Evolutionary conservation across 2,329 filamentous ascomycete species (phyloP).

Genomic region (Penicillium sp.): DNA sequence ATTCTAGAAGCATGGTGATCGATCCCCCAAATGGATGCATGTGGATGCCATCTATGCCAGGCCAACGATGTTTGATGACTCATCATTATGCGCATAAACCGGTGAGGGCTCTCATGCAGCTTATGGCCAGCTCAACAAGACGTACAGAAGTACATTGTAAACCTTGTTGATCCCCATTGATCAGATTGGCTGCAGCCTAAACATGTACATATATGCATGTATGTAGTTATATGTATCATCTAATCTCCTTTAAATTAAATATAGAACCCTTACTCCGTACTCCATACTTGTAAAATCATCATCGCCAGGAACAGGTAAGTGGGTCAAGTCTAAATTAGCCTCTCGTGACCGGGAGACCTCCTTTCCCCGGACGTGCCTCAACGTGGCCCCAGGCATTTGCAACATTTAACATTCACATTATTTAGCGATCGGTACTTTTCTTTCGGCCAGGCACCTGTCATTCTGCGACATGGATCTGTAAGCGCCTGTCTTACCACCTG

Average conservation of each 20-base stretch:
- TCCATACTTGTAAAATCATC: neutral
- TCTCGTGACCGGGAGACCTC: constrained; percentile 21
- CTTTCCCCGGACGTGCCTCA: constrained; percentile 20
- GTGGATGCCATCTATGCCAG: neutral
- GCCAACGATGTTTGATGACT: neutral
- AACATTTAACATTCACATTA: constrained; percentile 2
- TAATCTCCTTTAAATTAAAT: neutral
- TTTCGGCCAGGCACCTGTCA: constrained; percentile 1
- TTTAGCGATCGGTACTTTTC: neutral
- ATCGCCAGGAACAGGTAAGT: constrained; percentile 13
- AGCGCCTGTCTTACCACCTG: constrained; percentile 63
- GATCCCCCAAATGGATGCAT: neutral
- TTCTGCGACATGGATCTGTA: constrained; percentile 14
- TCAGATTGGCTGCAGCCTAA: neutral
- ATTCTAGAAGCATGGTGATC: constrained; percentile 2
- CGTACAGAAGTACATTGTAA: neutral
- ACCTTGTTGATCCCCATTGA: neutral
- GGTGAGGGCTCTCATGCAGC: neutral
- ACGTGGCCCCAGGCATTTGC: constrained; percentile 15
- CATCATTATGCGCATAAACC: neutral
- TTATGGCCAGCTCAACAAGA: neutral
- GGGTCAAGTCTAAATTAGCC: constrained; percentile 19
- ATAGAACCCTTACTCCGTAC: constrained; percentile 1
- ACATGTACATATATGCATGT: neutral
- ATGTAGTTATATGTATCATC: neutral